Percentiles rank a stretch among this genome's conserved stretches.
Conservation (phyloP, 805 yeast genomes). For the Clavispora vitiphila region DNA sequence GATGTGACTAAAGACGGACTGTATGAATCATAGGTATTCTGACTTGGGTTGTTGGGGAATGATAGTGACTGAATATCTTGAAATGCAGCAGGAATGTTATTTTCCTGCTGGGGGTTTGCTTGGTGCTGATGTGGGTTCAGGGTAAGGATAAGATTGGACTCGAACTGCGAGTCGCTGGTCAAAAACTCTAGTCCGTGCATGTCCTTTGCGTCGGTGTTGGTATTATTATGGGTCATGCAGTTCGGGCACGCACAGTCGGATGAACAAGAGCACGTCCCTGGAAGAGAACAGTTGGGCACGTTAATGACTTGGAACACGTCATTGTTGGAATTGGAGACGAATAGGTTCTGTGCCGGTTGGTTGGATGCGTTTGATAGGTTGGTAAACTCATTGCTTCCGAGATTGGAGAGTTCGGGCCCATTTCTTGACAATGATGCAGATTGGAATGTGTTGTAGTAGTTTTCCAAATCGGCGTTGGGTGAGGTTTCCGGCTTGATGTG, state of each 20-base stretch:
- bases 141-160: slow-evolving; percentile 10
- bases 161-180: slow-evolving; percentile 10
- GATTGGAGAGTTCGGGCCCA: background rate
- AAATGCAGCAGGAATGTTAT: background rate
- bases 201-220: slow-evolving; percentile 5
- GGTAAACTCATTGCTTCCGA: background rate
- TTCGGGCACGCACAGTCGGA: slow-evolving; percentile 34
- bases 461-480: background rate
- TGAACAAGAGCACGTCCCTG: slow-evolving; percentile 34
- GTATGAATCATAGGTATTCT: background rate
- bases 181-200: slow-evolving; percentile 7
- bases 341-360: background rate
- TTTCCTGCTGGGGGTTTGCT: background rate
- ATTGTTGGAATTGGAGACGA: background rate
- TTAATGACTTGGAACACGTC: slow-evolving; percentile 20
- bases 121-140: background rate
- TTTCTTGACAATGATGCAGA: background rate
- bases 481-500: background rate
- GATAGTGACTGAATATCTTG: background rate
- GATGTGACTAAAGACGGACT: background rate
- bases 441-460: background rate
- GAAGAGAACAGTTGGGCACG: slow-evolving; percentile 31
- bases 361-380: too few species aligned
- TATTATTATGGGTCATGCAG: slow-evolving; percentile 31
- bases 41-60: background rate